Evolutionary conservation across 1,284 basidiomycete species (phyloP), one percentile per base, ranked within the genome.

Genomic region (Takashimella tepidaria): DNA sequence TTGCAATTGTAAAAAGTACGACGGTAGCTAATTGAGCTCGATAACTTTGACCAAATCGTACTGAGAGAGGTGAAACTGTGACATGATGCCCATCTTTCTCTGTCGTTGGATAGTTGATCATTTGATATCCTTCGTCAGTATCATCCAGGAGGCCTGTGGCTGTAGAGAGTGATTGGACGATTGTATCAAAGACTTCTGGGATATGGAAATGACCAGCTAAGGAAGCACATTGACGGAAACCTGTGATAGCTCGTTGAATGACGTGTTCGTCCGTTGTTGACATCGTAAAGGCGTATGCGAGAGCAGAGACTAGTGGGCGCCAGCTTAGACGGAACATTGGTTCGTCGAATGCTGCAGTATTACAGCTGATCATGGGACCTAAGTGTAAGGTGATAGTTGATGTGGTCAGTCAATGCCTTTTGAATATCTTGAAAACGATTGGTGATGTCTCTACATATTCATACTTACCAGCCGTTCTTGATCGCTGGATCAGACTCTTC

Each of bases 1-100:
- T 97, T 16, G 96, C 91, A 51, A 98, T 97, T 55, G 93, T 96
- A 78, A 99, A 99, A 27, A 98, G 76, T 3, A 98, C 92, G 10
- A 98, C 95, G 11, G 95, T 92, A 10, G 96, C 96, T 20, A 99
- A 80, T 69, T 99, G 96, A 6, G 90, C 88, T 71, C 93, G 91
- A 78, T 98, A 90, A 73, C 93, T 92, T 47, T 87, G 89, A 41
- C 96, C 96, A 67, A 99, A 98, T 60, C 85, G 87, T 51, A 97
- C 86, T 0, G 95, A 92, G 47, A 98, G 76, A 10, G 89, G 87
- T 3, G 92, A 97, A 21, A 99, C 87, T 0, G 92, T 96, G 56
- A 97, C 77, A 4, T 83, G 82, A 60, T 93, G 88, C 2, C 86
- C 86, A 64, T 98, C 95, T n/a, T 95, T 84, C 54, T 95, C 88